Conservation (phyloP, 306 rosid species). For the Fagus sylvatica region DNA sequence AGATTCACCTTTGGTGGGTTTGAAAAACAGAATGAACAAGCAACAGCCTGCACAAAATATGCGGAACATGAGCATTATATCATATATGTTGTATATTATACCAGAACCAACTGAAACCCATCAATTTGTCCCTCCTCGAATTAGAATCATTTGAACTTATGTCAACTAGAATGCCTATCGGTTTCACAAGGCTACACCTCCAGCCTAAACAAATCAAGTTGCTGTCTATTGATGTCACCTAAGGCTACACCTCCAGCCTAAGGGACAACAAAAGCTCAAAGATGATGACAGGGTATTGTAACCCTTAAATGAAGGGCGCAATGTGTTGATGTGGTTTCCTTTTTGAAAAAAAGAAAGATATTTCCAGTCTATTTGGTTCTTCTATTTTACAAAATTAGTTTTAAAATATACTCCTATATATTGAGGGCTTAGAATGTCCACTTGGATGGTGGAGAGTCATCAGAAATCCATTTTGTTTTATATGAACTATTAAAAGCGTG, state of each 20-base stretch:
- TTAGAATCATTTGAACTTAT: too few species aligned
- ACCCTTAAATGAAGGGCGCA: too few species aligned
- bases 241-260: too few species aligned
- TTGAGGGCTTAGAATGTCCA: background rate
- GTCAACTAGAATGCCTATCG: too few species aligned
- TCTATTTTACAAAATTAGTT: too few species aligned
- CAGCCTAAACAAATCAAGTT: background rate
- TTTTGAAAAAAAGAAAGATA: background rate
- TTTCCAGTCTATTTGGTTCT: background rate
- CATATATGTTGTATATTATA: background rate
- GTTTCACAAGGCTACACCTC: background rate
- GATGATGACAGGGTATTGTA: too few species aligned
- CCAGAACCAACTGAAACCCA: background rate
- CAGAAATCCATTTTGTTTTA: too few species aligned
- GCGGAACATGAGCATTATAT: conserved; percentile 11
- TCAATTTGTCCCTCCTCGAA: background rate
- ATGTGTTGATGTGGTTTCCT: too few species aligned
- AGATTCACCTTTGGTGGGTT: conserved; percentile 85
- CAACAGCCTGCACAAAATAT: conserved; percentile 27
- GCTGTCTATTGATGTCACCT: background rate
- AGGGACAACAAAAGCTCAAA: too few species aligned
- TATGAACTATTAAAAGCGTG: background rate
- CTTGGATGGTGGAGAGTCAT: background rate
- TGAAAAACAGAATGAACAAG: conserved; percentile 80
- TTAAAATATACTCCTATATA: too few species aligned